Percentiles rank a stretch among this genome's conserved stretches.
Evolutionary conservation across 257 asterid genomes (phyloP).

Genomic region (Gentiana straminea): DNA sequence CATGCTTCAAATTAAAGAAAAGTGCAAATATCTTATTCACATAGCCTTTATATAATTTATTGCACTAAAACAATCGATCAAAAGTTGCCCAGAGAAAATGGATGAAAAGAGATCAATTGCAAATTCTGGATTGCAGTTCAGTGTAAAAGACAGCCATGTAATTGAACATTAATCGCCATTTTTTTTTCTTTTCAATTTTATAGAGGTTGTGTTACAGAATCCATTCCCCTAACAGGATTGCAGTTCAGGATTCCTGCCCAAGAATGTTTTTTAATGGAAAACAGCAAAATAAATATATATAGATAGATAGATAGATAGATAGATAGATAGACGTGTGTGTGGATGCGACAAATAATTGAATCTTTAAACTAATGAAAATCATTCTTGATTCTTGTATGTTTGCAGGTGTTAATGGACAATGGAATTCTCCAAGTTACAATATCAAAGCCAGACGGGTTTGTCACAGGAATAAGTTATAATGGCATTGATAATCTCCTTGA

Average conservation of each 20-base stretch:
- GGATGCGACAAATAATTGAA: neutral
- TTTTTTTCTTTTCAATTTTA: neutral
- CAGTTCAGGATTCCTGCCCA: too few species aligned
- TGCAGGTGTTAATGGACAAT: constrained; percentile 64
- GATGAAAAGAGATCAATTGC: neutral
- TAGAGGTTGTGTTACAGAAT: too few species aligned
- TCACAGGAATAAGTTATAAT: constrained; percentile 41
- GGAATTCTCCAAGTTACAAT: constrained; percentile 49
- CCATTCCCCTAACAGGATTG: too few species aligned
- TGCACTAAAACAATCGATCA: too few species aligned
- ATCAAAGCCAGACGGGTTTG: constrained; percentile 55
- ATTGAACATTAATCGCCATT: neutral
- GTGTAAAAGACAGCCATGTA: constrained; percentile 4
- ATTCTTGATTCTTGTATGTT: neutral
- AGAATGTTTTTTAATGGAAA: too few species aligned
- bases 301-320: too few species aligned
- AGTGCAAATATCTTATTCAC: neutral
- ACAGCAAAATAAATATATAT: too few species aligned
- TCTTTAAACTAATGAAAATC: neutral
- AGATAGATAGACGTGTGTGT: too few species aligned
- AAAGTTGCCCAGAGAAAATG: too few species aligned
- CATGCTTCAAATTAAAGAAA: neutral
- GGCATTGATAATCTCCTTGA: constrained; percentile 55
- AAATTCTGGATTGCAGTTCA: constrained; percentile 2
- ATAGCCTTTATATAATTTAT: too few species aligned